Evolutionary conservation across 306 rosid species (phyloP).

Genomic region (Trifolium subterraneum): DNA sequence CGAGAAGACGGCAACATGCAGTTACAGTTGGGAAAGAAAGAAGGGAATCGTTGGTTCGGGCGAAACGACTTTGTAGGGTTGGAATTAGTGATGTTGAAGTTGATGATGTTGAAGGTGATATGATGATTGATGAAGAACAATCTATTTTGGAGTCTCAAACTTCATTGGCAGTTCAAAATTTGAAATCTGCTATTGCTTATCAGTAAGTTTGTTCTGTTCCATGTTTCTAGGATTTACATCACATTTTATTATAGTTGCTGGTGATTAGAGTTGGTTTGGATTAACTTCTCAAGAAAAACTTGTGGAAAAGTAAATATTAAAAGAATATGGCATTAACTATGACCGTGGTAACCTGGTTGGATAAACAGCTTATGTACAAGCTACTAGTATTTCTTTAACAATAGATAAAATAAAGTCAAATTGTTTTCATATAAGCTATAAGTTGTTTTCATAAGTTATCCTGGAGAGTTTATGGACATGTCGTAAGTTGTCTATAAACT

Average conservation of each 20-base stretch:
- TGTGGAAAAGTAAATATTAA: neutral
- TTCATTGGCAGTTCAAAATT: conserved; percentile 69
- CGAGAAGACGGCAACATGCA: conserved; percentile 75
- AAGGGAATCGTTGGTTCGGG: conserved; percentile 78
- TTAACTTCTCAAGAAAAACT: neutral
- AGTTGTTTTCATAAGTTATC: neutral
- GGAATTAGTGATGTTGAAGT: conserved; percentile 53
- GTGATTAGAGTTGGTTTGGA: neutral
- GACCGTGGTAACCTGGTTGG: neutral
- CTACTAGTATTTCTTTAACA: too few relatives aligned
- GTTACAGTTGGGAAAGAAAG: conserved; percentile 80
- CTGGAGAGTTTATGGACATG: neutral
- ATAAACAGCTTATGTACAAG: too few relatives aligned
- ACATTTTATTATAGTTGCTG: neutral
- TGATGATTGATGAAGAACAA: conserved; percentile 79
- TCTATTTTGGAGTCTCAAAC: conserved; percentile 86
- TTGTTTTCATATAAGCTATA: neutral
- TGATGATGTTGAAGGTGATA: conserved; percentile 52
- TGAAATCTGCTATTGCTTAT: conserved; percentile 68
- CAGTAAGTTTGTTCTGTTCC: conserved; percentile 60
- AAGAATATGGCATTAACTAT: neutral
- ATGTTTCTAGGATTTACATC: neutral
- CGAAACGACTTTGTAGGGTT: conserved; percentile 83
- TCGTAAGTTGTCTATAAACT: neutral
- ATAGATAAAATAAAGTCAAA: neutral